A percentile compares a stretch with the other conserved stretches of the same genome.
phyloP scores from a whole-genome alignment of 176 grass and related monocot species.

The Elaeis guineensis region DNA sequence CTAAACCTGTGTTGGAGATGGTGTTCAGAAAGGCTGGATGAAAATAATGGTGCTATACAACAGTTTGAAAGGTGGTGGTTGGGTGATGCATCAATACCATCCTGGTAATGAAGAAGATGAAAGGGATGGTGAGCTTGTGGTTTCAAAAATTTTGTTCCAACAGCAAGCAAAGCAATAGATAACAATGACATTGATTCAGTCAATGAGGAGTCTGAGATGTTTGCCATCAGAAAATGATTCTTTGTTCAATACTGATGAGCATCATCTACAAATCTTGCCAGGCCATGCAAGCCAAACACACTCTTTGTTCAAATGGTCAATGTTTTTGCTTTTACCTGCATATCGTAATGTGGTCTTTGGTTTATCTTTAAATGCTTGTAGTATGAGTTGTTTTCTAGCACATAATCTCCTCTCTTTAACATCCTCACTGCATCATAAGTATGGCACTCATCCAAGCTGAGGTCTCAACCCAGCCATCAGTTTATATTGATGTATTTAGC shows the following conservation, averaged over 20 bases:
- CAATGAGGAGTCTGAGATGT: conserved; percentile 26
- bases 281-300: conserved; percentile 35
- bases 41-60: conserved; percentile 93
- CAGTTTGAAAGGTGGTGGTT: conserved; percentile 33
- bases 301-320: too few species aligned
- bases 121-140: conserved; percentile 53
- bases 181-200: conserved; percentile 24
- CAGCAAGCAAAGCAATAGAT: conserved; percentile 29
- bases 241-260: conserved; percentile 20
- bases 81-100: conserved; percentile 94
- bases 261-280: conserved; percentile 22
- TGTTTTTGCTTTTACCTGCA: too few species aligned
- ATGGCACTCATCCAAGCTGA: too few species aligned
- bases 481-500: too few species aligned
- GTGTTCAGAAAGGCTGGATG: conserved; percentile 73
- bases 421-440: too few species aligned
- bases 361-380: too few species aligned
- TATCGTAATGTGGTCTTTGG: too few species aligned
- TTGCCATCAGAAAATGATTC: conserved; percentile 27
- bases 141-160: conserved; percentile 73
- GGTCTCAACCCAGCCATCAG: too few species aligned
- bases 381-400: too few species aligned
- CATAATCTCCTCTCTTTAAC: too few species aligned
- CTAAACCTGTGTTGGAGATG: conserved; percentile 44
- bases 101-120: conserved; percentile 62